phyloP scores from a whole-genome alignment of 139 green algal genomes.

The Chlorella vulgaris region DNA sequence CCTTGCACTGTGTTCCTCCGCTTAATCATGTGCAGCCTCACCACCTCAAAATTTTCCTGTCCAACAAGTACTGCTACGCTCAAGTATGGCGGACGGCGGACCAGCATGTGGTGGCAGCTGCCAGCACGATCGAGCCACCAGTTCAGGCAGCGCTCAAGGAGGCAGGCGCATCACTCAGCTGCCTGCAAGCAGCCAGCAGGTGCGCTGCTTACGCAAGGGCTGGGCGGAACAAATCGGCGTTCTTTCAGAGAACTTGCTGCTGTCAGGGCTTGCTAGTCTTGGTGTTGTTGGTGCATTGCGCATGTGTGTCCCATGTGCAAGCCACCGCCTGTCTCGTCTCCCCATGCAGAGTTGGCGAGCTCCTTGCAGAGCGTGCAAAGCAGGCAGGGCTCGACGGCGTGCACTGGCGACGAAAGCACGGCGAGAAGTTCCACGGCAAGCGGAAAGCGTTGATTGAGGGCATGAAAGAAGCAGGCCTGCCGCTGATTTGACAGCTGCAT shows the following conservation, averaged over 20 bases:
- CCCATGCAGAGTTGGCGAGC: slow-evolving; percentile 32
- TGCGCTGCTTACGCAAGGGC: background rate
- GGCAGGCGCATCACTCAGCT: background rate
- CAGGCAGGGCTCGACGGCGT: slow-evolving; percentile 34
- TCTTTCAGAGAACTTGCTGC: too few relatives aligned
- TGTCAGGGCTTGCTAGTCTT: too few relatives aligned
- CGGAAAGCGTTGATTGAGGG: slow-evolving; percentile 39
- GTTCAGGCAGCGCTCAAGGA: background rate
- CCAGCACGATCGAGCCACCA: slow-evolving; percentile 10
- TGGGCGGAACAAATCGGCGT: background rate
- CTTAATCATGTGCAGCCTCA: background rate
- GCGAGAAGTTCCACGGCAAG: slow-evolving; percentile 56
- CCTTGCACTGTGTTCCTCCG: background rate
- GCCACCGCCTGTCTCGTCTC: too few relatives aligned
- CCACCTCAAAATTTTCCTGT: slow-evolving; percentile 47
- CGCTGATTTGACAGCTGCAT: background rate
- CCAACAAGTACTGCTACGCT: slow-evolving; percentile 58
- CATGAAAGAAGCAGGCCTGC: slow-evolving; percentile 40
- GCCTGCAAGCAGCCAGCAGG: background rate
- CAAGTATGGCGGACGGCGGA: slow-evolving; percentile 47
- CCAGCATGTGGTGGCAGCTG: slow-evolving; percentile 47
- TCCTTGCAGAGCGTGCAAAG: slow-evolving; percentile 47
- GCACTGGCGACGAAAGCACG: slow-evolving; percentile 48
- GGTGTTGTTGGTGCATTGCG: too few relatives aligned
- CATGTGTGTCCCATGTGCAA: too few relatives aligned